Conservation (phyloP, 768 basidiomycete species). For the Coprinellus aureogranulatus region DNA sequence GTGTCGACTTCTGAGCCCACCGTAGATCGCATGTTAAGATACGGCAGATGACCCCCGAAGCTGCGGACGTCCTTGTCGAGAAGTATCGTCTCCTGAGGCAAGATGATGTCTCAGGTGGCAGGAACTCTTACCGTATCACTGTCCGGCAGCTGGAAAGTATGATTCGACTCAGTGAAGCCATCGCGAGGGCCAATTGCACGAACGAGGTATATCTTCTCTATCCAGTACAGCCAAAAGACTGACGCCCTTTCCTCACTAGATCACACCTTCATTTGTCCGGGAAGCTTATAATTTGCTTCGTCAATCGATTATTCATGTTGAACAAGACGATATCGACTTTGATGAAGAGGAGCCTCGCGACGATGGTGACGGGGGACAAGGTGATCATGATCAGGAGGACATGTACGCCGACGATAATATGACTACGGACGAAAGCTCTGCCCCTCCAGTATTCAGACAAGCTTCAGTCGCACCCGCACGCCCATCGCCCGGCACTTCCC, state of each 20-base stretch:
- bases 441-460: slow-evolving; percentile 30
- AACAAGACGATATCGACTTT: slow-evolving; percentile 97
- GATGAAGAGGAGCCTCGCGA: slow-evolving; percentile 83
- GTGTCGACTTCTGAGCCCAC: too few species aligned
- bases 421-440: slow-evolving; percentile 55
- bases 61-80: slow-evolving; percentile 89
- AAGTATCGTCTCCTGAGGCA: slow-evolving; percentile 91
- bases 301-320: slow-evolving; percentile 98
- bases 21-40: too few species aligned
- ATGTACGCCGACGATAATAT: slow-evolving; percentile 47
- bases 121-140: slow-evolving; percentile 95
- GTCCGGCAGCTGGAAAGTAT: slow-evolving; percentile 98
- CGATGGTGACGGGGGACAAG: slow-evolving; percentile 38
- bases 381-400: slow-evolving; percentile 29
- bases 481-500: slow-evolving; percentile 35
- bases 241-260: slow-evolving; percentile 51
- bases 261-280: slow-evolving; percentile 89
- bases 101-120: slow-evolving; percentile 88
- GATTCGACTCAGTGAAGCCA: slow-evolving; percentile 96
- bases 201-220: slow-evolving; percentile 59
- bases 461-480: slow-evolving; percentile 26
- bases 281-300: slow-evolving; percentile 92
- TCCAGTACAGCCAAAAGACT: background rate
- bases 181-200: slow-evolving; percentile 94
- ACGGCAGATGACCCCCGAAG: slow-evolving; percentile 94